Base-by-base conservation (phyloP, 2,329 filamentous ascomycete species). In the Cercospora zeae-maydis region DNA sequence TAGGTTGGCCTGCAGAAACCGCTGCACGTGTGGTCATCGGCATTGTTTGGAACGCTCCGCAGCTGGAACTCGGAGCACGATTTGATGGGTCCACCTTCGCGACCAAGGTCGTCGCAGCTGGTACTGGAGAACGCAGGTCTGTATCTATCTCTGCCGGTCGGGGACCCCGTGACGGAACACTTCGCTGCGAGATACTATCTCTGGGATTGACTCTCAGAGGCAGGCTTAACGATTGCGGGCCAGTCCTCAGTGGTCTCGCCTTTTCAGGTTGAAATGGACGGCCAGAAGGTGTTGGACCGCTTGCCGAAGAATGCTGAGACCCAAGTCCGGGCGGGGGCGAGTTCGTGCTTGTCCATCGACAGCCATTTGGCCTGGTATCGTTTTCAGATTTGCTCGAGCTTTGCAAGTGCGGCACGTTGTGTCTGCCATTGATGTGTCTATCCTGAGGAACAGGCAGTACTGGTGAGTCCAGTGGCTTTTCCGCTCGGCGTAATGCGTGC, bases 161-260 rank as follows among this genome's bases (percentile, higher is more conserved):
- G 21, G 66, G 54, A 19, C 39, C 49, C 14, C 62, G 62, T 14
- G 56, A 60, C 31, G 39, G 33, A 9, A 30, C 30, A 8, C 45
- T 34, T 31, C 52, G 62, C 21, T 47, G 65, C 14, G 61, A 36
- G 37, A 31, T 49, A 30, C 70, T 37, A 69, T 74, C 34, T 71
- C 71, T 59, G 69, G 77, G 73, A 55, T 78, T 77, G 45, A 77
- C 63, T 53, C 69, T 67, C 16, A 75, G 61, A 4, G 73, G 73
- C 1, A 75, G 63, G 54, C 70, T 59, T 75, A 76, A 63, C 54
- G 71, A 59, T 62, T 65, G 66, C 19, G 61, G 62, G 58, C 64
- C 59, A 30, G 59, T 64, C 30, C 69, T 63, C 3, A 62, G 52
- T 8, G 62, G 63, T 36, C 66, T 58, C 16, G 59, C 55, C 24